Evolutionary conservation across 768 basidiomycete genomes (phyloP).

Genomic region (Cystobasidium tubakii): DNA sequence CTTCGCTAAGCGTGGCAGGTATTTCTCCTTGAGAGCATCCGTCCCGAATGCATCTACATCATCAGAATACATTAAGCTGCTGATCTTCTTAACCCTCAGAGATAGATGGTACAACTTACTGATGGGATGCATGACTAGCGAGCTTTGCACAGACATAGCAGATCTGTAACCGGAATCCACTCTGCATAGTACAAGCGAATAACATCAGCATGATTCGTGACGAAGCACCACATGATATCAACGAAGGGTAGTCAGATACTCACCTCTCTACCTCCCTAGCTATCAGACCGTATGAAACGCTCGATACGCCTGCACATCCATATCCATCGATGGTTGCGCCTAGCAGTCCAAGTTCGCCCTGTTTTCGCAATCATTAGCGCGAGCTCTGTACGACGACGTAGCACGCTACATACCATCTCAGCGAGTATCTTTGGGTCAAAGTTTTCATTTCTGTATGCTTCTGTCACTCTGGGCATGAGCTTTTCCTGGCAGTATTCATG

Average conservation of each 20-base stretch:
- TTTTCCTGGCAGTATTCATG: conserved; percentile 76
- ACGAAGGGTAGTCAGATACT: background rate
- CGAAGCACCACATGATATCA: conserved; percentile 10
- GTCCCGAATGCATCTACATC: conserved; percentile 81
- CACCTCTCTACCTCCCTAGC: conserved; percentile 88
- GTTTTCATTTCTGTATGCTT: conserved; percentile 82
- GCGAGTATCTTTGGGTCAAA: conserved; percentile 70
- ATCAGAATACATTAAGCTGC: background rate
- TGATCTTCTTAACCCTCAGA: background rate
- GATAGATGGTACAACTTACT: conserved; percentile 43
- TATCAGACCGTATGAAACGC: conserved; percentile 88
- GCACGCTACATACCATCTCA: conserved; percentile 59
- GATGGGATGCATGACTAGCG: conserved; percentile 84
- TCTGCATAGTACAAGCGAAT: conserved; percentile 51
- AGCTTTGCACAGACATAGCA: conserved; percentile 88
- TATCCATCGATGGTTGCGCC: conserved; percentile 91
- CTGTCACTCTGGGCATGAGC: conserved; percentile 76
- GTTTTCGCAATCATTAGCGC: background rate
- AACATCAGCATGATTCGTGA: background rate
- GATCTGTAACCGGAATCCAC: conserved; percentile 96
- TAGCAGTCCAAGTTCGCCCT: conserved; percentile 74
- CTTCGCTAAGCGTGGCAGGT: conserved; percentile 71
- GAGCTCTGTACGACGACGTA: background rate
- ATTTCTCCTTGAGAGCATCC: conserved; percentile 83
- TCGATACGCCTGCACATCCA: conserved; percentile 84